Conservation (phyloP, 371 early-diverging fungal species). For the Caulochytrium protostelioides region DNA sequence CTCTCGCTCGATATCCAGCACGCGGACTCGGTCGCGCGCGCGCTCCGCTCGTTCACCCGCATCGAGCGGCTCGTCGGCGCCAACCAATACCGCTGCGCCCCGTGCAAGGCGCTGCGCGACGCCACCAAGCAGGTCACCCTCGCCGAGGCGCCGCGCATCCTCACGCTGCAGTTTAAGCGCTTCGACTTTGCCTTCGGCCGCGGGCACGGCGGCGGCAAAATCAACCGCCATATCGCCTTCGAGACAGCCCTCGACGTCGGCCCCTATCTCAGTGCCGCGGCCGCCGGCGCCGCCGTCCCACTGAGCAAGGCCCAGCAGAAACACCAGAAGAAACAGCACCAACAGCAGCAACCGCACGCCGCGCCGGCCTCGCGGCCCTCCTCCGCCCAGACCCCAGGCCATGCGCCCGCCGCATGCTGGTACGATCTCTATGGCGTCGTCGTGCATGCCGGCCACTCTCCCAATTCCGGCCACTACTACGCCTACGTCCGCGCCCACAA, state of each 20-base stretch:
- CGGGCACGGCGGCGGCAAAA: slow-evolving; percentile 32
- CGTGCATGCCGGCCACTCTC: slow-evolving; percentile 50
- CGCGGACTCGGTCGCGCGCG: slow-evolving; percentile 34
- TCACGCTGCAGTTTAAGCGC: slow-evolving; percentile 56
- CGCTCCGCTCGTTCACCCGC: slow-evolving; percentile 44
- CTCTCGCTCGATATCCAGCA: slow-evolving; percentile 49
- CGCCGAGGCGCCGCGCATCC: slow-evolving; percentile 35
- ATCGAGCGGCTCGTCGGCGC: slow-evolving; percentile 30
- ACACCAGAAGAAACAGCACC: slow-evolving; percentile 13
- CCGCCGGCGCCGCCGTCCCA: background rate
- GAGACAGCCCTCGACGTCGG: slow-evolving; percentile 12
- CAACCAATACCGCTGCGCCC: slow-evolving; percentile 44
- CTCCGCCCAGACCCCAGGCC: too few species aligned
- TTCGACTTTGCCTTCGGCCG: slow-evolving; percentile 30
- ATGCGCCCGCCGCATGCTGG: slow-evolving; percentile 1
- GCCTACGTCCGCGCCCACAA: slow-evolving; percentile 49
- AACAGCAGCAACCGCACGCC: too few species aligned
- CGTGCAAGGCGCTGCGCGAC: slow-evolving; percentile 44
- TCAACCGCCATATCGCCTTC: slow-evolving; percentile 26
- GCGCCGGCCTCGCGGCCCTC: too few species aligned
- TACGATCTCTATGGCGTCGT: slow-evolving; percentile 43
- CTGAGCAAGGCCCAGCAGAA: background rate
- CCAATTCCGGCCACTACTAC: slow-evolving; percentile 60
- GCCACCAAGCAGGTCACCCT: slow-evolving; percentile 62
- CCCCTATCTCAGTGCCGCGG: slow-evolving; percentile 9